phyloP scores from a whole-genome alignment of 495 filamentous ascomycete species.

The Podospora pseudopauciseta region DNA sequence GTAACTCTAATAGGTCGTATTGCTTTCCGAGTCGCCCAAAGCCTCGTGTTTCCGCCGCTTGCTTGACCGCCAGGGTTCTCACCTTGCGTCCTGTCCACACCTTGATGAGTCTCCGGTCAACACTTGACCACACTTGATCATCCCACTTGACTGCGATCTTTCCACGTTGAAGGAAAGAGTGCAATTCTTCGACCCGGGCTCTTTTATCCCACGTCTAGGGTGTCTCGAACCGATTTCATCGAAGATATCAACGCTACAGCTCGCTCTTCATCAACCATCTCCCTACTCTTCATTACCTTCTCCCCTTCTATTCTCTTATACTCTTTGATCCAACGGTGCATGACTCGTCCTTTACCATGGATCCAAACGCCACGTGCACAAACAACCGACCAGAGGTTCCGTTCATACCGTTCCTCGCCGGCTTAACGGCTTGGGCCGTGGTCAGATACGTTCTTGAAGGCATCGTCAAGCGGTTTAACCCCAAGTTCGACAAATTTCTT shows the following conservation, averaged over 20 bases:
- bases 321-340: background rate
- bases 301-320: background rate
- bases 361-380: background rate
- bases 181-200: background rate
- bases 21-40: no score
- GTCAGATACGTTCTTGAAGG: constrained; percentile 13
- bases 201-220: no score
- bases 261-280: background rate
- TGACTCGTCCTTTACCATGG: background rate
- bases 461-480: constrained; percentile 16
- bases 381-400: constrained; percentile 17
- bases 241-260: background rate
- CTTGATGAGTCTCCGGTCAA: background rate
- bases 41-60: background rate
- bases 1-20: background rate
- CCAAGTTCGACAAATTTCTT: constrained; percentile 21
- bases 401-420: constrained; percentile 23
- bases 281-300: background rate
- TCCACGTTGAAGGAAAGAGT: background rate
- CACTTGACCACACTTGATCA: no score
- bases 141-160: background rate
- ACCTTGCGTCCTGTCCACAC: background rate
- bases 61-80: background rate
- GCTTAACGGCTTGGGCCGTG: constrained; percentile 19
- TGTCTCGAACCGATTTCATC: background rate